These are phyloP conservation scores for Aspergillus leporis DNA, from an alignment of 495 filamentous ascomycete species.

Conservation along the genomic window DNA sequence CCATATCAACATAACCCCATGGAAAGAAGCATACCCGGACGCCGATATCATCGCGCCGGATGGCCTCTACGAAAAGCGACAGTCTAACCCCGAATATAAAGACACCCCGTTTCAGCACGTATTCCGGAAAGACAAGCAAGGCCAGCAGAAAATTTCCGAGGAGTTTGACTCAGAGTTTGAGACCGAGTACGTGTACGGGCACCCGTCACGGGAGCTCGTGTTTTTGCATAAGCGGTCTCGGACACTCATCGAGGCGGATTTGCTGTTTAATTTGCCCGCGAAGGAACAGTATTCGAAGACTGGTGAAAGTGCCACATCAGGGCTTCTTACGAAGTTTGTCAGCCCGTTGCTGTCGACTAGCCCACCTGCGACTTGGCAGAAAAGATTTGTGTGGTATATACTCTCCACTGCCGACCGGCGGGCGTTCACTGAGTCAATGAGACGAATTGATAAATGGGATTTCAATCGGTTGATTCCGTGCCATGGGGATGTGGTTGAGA, in stretches of 20 bases:
- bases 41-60: constrained; percentile 83
- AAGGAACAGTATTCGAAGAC: constrained; percentile 80
- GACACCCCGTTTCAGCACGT: constrained; percentile 68
- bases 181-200: constrained; percentile 76
- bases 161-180: constrained; percentile 90
- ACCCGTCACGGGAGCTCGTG: constrained; percentile 83
- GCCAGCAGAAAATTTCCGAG: constrained; percentile 55
- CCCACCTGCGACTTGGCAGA: constrained; percentile 65
- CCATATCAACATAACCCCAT: constrained; percentile 84
- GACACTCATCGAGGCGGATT: constrained; percentile 87
- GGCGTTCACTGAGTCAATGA: constrained; percentile 67
- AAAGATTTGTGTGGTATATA: constrained; percentile 80
- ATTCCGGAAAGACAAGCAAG: constrained; percentile 58
- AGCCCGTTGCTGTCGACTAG: constrained; percentile 57
- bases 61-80: constrained; percentile 83
- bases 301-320: constrained; percentile 50
- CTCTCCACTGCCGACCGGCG: constrained; percentile 61
- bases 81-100: constrained; percentile 62
- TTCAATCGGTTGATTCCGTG: constrained; percentile 88
- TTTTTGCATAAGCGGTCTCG: constrained; percentile 78
- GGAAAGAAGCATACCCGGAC: constrained; percentile 74
- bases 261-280: constrained; percentile 90
- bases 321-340: constrained; percentile 65
- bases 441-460: constrained; percentile 75
- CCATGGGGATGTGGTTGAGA: constrained; percentile 89